Base-by-base conservation (phyloP, 805 yeast species). In the Vanderwaltozyma yarrowii region DNA sequence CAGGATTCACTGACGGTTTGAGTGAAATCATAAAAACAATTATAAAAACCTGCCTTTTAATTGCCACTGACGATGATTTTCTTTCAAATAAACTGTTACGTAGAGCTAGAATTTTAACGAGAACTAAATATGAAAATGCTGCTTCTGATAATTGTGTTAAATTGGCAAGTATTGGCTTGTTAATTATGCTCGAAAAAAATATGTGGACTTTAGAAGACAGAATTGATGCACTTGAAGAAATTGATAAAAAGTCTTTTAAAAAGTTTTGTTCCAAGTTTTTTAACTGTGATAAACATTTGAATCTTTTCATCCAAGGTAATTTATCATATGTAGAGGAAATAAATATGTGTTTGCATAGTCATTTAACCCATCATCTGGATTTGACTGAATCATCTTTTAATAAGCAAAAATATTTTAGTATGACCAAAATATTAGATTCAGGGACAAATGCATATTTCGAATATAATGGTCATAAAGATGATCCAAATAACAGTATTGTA, bases 201-300 rank as follows among this genome's bases (percentile, higher is more conserved):
- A 62, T 73, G 23, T 75, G 78, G 74, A 50, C 69, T 1, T 43
- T 78, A 2, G 73, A 76, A 19, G 74, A 73, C 24, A 61, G 86
- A 45, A 45, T 73, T 13, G 74, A 71, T n/a, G 71, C 73, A 0
- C 49, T 80, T 26, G 81, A 79, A 42, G 66, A 68, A 8, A 46
- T 72, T 6, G 71, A 70, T 19, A 40, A 61, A 7, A 55, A 58
- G 0, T 48, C 55, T 0, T 57, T 76, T 33, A 47, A 49, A 15
- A 12, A 40, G 1, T 59, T 70, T 35, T 53, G 65, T 5, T 12
- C 34, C 0, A 4, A 30, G 0, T 58, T 73, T 19, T 30, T 38
- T 20, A 12, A 18, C 4, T 13, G 10, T 3, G 7, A 9, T 2
- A 45, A 63, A 8, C 59, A 52, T 37, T 37, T 68, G 21, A 67